Conservation (phyloP, 129 eudicot species). For the Logfia minima region DNA sequence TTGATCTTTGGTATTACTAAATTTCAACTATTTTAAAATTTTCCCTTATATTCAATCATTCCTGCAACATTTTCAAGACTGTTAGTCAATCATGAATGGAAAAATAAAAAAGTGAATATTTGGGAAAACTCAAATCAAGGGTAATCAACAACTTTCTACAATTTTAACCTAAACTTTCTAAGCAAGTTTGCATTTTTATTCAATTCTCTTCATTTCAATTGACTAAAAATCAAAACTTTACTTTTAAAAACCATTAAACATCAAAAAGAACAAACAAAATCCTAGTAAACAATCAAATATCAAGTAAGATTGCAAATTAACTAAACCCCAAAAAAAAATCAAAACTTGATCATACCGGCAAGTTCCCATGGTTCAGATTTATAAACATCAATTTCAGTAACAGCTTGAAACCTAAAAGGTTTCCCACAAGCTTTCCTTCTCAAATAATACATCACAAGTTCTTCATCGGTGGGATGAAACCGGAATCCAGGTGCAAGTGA, state of each 20-base stretch:
- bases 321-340: background rate
- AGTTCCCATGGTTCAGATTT: conserved; percentile 95
- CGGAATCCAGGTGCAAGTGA: conserved; percentile 87
- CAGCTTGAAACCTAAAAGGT: conserved; percentile 75
- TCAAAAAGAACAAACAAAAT: background rate
- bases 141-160: background rate
- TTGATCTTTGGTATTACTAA: conserved; percentile 3
- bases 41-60: background rate
- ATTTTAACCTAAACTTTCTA: background rate
- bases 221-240: conserved; percentile 1
- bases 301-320: background rate
- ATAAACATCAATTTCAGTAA: conserved; percentile 78
- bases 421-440: conserved; percentile 72
- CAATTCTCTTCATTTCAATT: background rate
- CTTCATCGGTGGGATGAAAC: conserved; percentile 91
- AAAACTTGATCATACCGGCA: conserved; percentile 45
- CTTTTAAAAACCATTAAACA: background rate
- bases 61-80: background rate
- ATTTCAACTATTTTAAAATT: background rate
- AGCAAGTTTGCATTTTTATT: conserved; percentile 5
- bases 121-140: conserved; percentile 2
- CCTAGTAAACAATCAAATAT: background rate
- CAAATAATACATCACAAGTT: conserved; percentile 68
- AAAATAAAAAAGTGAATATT: background rate
- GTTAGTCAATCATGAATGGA: background rate